Percentiles rank a stretch among this genome's conserved stretches.
These are phyloP conservation scores for Rhizopogon hawkerae DNA, from an alignment of 1,284 basidiomycete species.

Conservation along the genomic window DNA sequence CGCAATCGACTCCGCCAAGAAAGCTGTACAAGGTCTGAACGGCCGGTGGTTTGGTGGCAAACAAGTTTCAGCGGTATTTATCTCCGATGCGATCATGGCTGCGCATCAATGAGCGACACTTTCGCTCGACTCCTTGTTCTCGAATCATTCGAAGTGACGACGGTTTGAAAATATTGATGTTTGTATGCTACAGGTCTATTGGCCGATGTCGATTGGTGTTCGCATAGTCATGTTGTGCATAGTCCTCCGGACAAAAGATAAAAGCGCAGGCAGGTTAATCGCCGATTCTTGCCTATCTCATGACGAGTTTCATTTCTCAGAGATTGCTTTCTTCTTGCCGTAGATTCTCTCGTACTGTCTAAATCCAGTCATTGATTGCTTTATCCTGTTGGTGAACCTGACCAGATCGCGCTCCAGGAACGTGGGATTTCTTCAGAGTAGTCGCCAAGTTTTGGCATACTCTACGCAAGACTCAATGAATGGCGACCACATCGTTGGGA, in stretches of 20 bases:
- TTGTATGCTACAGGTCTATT: slow-evolving; percentile 23
- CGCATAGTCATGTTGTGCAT: slow-evolving; percentile 29
- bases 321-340: slow-evolving; percentile 18
- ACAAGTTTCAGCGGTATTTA: slow-evolving; percentile 78
- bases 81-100: slow-evolving; percentile 88
- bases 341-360: slow-evolving; percentile 22
- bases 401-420: background rate
- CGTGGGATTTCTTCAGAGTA: slow-evolving; percentile 1
- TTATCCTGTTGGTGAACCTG: slow-evolving; percentile 2
- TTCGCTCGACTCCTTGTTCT: slow-evolving; percentile 18
- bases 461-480: background rate
- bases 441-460: background rate
- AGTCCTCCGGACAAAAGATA: slow-evolving; percentile 17
- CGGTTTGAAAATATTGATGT: slow-evolving; percentile 23
- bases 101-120: slow-evolving; percentile 58
- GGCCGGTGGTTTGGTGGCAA: slow-evolving; percentile 94
- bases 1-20: slow-evolving; percentile 68
- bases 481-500: background rate
- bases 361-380: slow-evolving; percentile 2
- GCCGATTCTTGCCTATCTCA: slow-evolving; percentile 19
- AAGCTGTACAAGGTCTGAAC: slow-evolving; percentile 82
- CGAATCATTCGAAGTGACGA: slow-evolving; percentile 18
- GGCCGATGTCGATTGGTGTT: slow-evolving; percentile 20
- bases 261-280: slow-evolving; percentile 29
- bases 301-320: slow-evolving; percentile 23